Base-by-base conservation (phyloP, 768 basidiomycete genomes). In the Mycena sanguinolenta region DNA sequence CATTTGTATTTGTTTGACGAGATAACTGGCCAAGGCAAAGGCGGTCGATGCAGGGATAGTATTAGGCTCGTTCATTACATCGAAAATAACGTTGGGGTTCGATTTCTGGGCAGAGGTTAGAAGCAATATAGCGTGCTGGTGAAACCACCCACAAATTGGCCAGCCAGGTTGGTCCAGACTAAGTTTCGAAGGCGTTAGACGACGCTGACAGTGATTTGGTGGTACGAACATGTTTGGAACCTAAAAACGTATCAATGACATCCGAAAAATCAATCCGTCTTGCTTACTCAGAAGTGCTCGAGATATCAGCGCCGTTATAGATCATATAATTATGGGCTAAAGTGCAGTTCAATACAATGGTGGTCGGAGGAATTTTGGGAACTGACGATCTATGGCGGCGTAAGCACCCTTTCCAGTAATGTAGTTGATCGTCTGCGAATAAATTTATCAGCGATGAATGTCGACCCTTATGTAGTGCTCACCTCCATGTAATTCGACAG, bases 241-340 rank as follows among this genome's bases (percentile, higher is more conserved):
- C 86, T 88, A 42, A 25, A 46, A 49, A 54, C 17, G 55, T 27
- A 19, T 42, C 19, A 61, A 50, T 52, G 32, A 42, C 42, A 50
- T 46, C 52, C 36, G 55, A 30, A 21, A 23, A 42, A 25, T 34
- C 28, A 9, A 17, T 55, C 4, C 16, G 13, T 46, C 28, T 14
- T 36, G 76, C 87, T 79, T 72, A 89, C 85, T 82, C 77, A 44
- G 83, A 77, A 38, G 83, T 84, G 80, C 82, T 85, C 65, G 84
- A 84, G 76, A 90, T 88, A 38, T 84, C 77, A 25, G 80, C 81
- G 59, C 83, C 83, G 73, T 89, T 88, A 83, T 88, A 91, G 58
- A 84, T 84, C 86, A 89, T 86, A 78, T 76, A 91, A 80, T 89
- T 90, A 81, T 90, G 90, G 58, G 88, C 87, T 87, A 34, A 59